Evolutionary conservation across 768 basidiomycete genomes (phyloP).

Genomic region (Melanogaster broomeanus): DNA sequence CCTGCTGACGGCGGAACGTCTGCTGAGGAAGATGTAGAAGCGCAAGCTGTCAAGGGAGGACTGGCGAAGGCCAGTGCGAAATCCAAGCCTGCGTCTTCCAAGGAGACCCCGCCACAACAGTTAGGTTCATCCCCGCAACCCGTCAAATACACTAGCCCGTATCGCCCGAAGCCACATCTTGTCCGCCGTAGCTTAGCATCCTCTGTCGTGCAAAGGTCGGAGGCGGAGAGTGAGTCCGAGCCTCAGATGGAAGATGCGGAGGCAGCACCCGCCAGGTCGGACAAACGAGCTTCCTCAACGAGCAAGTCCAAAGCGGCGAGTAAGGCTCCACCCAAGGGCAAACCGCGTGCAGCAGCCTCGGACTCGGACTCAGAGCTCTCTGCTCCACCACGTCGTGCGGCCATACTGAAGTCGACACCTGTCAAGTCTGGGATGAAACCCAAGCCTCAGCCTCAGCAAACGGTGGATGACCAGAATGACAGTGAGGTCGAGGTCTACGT

Average conservation of each 20-base stretch:
- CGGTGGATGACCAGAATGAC: slow-evolving; percentile 1
- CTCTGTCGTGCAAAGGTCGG: background rate
- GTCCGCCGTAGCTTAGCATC: slow-evolving; percentile 3
- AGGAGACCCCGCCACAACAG: background rate
- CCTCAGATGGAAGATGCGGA: background rate
- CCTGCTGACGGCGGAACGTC: background rate
- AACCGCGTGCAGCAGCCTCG: background rate
- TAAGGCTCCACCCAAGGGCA: background rate
- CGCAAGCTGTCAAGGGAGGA: background rate
- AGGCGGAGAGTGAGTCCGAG: background rate
- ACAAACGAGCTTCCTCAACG: background rate
- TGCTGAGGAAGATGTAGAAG: background rate
- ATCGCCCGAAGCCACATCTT: background rate
- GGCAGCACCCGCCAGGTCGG: background rate
- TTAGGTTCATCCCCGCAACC: background rate
- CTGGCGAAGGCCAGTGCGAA: background rate
- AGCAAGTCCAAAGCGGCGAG: background rate
- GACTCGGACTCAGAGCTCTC: slow-evolving; percentile 13
- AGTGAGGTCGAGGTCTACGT: background rate
- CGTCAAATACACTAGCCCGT: background rate
- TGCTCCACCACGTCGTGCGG: slow-evolving; percentile 10
- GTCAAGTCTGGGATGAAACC: slow-evolving; percentile 30
- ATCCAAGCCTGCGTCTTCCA: background rate
- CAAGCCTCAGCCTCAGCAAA: slow-evolving; percentile 11
- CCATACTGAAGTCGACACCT: slow-evolving; percentile 13